Conservation (phyloP, 768 basidiomycete genomes). For the Crassisporium funariophilum region DNA sequence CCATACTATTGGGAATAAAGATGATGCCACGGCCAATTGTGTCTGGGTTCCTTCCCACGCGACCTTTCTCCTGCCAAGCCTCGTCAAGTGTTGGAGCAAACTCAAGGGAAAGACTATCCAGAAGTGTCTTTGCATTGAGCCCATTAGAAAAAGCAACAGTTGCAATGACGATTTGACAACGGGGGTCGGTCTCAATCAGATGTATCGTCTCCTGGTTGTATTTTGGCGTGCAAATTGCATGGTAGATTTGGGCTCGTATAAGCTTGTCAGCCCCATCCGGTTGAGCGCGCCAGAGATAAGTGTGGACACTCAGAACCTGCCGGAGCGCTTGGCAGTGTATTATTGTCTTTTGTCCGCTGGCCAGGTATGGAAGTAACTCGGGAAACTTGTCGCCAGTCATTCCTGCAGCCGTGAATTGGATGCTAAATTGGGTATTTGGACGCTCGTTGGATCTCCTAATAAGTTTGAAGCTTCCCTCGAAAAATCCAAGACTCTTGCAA, state of each 20-base stretch:
- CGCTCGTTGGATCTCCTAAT: conserved; percentile 6
- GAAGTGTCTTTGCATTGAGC: conserved; percentile 7
- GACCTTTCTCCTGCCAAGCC: conserved; percentile 10
- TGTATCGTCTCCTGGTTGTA: not conserved
- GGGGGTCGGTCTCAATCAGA: conserved; percentile 2
- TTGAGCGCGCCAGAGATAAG: conserved; percentile 5
- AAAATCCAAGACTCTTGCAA: conserved; percentile 3
- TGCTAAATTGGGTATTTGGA: conserved; percentile 2
- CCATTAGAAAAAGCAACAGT: conserved; percentile 13
- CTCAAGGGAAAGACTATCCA: conserved; percentile 10
- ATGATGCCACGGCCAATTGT: conserved; percentile 7
- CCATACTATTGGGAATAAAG: too few species aligned
- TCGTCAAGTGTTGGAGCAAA: conserved; percentile 9
- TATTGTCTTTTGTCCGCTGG: conserved; percentile 6
- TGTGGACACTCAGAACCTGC: not conserved
- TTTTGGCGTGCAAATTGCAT: too few species aligned
- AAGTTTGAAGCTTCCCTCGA: conserved; percentile 4
- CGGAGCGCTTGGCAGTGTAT: conserved; percentile 6
- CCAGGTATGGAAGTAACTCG: conserved; percentile 10
- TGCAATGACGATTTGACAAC: conserved; percentile 3
- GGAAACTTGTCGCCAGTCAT: conserved; percentile 2
- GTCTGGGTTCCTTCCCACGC: not conserved
- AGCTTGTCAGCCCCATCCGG: too few species aligned
- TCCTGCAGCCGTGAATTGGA: conserved; percentile 3
- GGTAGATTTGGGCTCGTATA: too few species aligned